phyloP scores from a whole-genome alignment of 805 yeast genomes.

The Candida xyloterini region DNA sequence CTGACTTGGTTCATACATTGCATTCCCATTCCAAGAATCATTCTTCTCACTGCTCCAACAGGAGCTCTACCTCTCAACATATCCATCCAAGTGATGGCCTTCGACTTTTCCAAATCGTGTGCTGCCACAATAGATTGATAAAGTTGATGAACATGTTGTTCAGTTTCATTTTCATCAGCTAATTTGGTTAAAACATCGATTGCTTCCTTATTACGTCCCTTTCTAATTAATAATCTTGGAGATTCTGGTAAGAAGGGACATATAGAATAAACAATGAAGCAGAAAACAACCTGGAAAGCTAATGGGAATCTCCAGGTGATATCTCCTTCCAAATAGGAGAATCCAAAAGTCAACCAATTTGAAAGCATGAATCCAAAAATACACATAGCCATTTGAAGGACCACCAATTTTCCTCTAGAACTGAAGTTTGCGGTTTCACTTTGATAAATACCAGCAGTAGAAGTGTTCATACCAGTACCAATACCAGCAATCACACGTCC shows the following conservation, averaged over 20 bases:
- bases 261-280: slow-evolving; percentile 14
- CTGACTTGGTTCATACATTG: slow-evolving; percentile 38
- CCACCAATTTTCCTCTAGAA: slow-evolving; percentile 32
- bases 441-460: slow-evolving; percentile 36
- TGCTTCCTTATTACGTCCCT: slow-evolving; percentile 43
- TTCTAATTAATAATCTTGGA: slow-evolving; percentile 39
- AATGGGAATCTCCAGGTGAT: slow-evolving; percentile 36
- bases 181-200: slow-evolving; percentile 38
- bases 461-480: slow-evolving; percentile 35
- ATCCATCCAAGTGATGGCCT: slow-evolving; percentile 25
- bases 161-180: slow-evolving; percentile 26
- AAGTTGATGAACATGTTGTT: slow-evolving; percentile 24
- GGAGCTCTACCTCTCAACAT: slow-evolving; percentile 24
- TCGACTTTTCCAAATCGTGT: slow-evolving; percentile 22
- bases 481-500: slow-evolving; percentile 34
- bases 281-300: slow-evolving; percentile 30
- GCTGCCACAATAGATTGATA: slow-evolving; percentile 24
- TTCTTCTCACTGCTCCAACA: slow-evolving; percentile 23
- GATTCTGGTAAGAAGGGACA: slow-evolving; percentile 37
- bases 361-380: slow-evolving; percentile 32
- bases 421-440: slow-evolving; percentile 34
- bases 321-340: slow-evolving; percentile 29
- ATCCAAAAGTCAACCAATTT: slow-evolving; percentile 37
- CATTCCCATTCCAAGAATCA: slow-evolving; percentile 32
- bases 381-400: slow-evolving; percentile 31